Conservation (phyloP, 78 protist species). For the Dictyostelium intermedium region DNA sequence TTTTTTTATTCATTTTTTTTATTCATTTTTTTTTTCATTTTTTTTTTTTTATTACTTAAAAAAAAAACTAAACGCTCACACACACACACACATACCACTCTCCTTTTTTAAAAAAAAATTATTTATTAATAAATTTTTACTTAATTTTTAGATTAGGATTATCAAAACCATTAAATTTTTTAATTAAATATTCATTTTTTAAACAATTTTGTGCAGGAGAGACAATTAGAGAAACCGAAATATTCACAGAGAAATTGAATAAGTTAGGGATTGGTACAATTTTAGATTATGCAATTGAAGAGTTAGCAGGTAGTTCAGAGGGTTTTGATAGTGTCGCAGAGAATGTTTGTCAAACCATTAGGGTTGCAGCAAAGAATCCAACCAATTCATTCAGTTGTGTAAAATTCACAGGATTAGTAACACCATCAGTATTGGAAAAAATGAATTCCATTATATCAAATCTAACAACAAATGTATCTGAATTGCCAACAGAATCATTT, state of each 20-base stretch:
- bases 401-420: conserved; percentile 41
- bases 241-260: conserved; percentile 8
- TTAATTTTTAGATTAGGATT: conserved; percentile 31
- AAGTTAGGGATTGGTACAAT: conserved; percentile 58
- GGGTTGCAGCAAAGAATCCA: conserved; percentile 19
- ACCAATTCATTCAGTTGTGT: conserved; percentile 39
- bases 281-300: conserved; percentile 76
- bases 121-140: too few relatives aligned
- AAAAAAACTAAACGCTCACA: too few relatives aligned
- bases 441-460: background rate
- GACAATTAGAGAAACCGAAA: conserved; percentile 38
- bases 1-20: background rate
- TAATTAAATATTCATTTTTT: conserved; percentile 69
- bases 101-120: too few relatives aligned
- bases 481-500: background rate
- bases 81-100: too few relatives aligned
- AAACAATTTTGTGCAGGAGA: conserved; percentile 87
- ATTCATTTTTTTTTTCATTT: background rate
- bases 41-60: background rate
- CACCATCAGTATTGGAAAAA: conserved; percentile 24
- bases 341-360: conserved; percentile 1
- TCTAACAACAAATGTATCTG: background rate
- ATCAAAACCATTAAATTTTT: conserved; percentile 29
- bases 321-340: conserved; percentile 50
- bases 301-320: background rate